Evolutionary conservation across 116 monocot genomes (phyloP), one percentile per base, ranked within the genome.

Genomic region (Phalaenopsis hybrid): DNA sequence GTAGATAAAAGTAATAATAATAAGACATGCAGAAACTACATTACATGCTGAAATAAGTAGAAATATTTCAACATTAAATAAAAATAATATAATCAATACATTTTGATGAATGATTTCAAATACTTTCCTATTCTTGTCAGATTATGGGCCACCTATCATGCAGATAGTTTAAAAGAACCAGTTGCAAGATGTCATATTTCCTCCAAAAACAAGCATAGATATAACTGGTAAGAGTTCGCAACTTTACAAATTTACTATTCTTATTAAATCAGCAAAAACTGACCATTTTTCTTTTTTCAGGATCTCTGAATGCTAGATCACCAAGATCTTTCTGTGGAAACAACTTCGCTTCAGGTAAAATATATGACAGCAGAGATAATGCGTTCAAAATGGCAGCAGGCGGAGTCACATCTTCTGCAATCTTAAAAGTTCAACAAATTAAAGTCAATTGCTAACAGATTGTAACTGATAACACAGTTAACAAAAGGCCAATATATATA

Each of bases 341-440:
- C 84, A 95, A 77, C 86, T 98, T 98, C 46, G 93, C 95, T 86
- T 94, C 90, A 50, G 98, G 98, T 75, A 98, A 84, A 86, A 95
- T 41, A 81, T 89, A 87, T 63, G 98, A 92, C 79, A 92, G 72
- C 46, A 98, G 68, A 79, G 80, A 79, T 46, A 98, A 80, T 68
- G 81, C 83, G 79, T 79, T 87, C 84, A 94, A 76, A 52, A 93
- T 76, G 11, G 85, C 84, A 74, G 77, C 90, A 76, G 98, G 88
- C 23, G 98, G 98, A 55, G 89, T 92, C n/a, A 97, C 94, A 81
- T 93, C 94, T 87, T 91, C 89, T 89, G 91, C 87, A 82, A 98
- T 98, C 98, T 98, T 86, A 31, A 79, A 58, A 65, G 41, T 72
- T 80, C 18, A 80, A 58, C 76, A 86, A 83, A 41, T 34, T 85